Conservation (phyloP, 495 filamentous ascomycete genomes). For the Bryoglossum gracile region DNA sequence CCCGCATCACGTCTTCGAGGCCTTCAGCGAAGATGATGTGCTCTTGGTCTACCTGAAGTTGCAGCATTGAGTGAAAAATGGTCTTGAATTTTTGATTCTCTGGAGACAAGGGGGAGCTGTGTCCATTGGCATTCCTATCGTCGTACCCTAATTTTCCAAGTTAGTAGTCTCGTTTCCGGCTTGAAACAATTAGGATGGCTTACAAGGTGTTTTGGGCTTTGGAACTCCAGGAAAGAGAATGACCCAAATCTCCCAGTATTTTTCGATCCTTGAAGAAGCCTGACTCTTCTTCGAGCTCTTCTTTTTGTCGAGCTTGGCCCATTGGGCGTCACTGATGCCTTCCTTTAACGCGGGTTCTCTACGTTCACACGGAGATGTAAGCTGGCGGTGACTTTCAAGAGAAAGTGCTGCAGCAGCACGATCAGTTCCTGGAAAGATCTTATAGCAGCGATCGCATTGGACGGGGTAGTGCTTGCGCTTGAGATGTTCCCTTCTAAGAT, state of each 20-base stretch:
- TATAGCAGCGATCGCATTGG: constrained; percentile 5
- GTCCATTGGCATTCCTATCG: not conserved
- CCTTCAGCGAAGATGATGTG: constrained; percentile 1
- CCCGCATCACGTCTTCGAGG: not conserved
- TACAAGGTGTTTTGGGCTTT: constrained; percentile 2
- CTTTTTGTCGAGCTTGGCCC: constrained; percentile 1
- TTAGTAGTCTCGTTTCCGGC: not conserved
- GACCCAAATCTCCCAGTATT: constrained; percentile 4
- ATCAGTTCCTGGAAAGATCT: not conserved
- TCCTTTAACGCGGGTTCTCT: not conserved
- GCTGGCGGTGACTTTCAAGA: not conserved
- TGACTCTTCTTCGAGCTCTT: not conserved
- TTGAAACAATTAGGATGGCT: not conserved
- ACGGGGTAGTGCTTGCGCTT: constrained; percentile 3
- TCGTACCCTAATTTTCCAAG: not conserved
- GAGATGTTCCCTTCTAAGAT: constrained; percentile 7
- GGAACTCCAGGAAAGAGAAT: not conserved
- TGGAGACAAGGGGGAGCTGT: not conserved
- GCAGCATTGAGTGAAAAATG: not conserved
- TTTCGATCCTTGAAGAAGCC: not conserved
- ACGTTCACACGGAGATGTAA: not conserved
- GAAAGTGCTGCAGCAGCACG: not conserved
- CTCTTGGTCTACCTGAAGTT: not conserved
- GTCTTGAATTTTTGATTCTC: not conserved
- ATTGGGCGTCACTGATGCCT: constrained; percentile 7